Evolutionary conservation across 129 eudicot genomes (phyloP), one percentile per base, ranked within the genome.

Genomic region (Lactuca saligna): DNA sequence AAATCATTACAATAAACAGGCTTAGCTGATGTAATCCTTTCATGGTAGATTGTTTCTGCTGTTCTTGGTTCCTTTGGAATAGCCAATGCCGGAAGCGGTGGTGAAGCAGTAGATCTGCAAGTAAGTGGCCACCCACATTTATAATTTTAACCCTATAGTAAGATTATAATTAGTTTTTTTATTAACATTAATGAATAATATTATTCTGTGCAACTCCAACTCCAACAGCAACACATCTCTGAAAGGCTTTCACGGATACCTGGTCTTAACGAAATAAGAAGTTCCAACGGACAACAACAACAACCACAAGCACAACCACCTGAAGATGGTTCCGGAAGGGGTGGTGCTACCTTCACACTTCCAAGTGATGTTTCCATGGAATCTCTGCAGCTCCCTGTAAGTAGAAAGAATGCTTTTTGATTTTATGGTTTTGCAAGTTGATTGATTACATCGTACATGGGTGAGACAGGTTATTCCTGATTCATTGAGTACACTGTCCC

Each of bases 401-500:
- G 73, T 38, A 15, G 10, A 38, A 61, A 15, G 10, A 38, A 61
- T 61, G 33, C 51, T 46, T 35, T 32, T 54, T 37, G 60, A 7
- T 32, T 57, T 5, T 33, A 16, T 58, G 44, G 15, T 8, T 25
- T 25, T 25, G 29, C 1, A 2, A 25, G 2, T 0, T 25, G 2
- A 25, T 25, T 25, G 29, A 25, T 25, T 25, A 25, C 29, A 25
- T 17, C 32, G 32, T 57, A 64, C 14, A 17, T 10, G 33, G 11
- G 49, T 14, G 4, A 46, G 75, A 73, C 89, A 91, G 97, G 82
- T 88, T 57, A 86, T 91, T 75, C 98, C 91, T 48, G 98, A 91
- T 84, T 89, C 98, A 57, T 59, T 91, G 80, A 79, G 91, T 62
- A 91, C 98, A 58, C 78, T 91, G 78, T 75, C 85, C 57, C 94